A percentile compares a stretch with the other conserved stretches of the same genome.
Conservation (phyloP, 2,329 filamentous ascomycete species). For the Colletotrichum siamense region DNA sequence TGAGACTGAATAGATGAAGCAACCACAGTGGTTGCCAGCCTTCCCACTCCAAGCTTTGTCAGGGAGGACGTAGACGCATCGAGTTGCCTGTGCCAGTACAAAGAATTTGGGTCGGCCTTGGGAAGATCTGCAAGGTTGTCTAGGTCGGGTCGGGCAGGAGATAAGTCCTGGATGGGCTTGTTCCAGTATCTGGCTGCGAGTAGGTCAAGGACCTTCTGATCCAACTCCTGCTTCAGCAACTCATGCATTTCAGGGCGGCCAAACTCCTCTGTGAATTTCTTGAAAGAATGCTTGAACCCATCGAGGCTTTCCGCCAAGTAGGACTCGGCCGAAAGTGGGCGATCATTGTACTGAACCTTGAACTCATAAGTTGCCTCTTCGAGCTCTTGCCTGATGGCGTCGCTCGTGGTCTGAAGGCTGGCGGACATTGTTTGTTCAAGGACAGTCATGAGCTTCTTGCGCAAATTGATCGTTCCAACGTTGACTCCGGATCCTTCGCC, state of each 20-base stretch:
- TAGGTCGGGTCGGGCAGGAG: conserved; percentile 66
- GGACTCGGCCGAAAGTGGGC: conserved; percentile 91
- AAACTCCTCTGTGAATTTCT: conserved; percentile 88
- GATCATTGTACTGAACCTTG: conserved; percentile 99
- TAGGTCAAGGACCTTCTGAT: conserved; percentile 93
- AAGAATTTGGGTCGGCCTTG: conserved; percentile 82
- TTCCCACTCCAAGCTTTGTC: conserved; percentile 92
- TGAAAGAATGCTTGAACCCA: conserved; percentile 97
- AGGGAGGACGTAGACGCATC: conserved; percentile 89
- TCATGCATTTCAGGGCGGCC: conserved; percentile 88
- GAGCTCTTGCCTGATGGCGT: conserved; percentile 92
- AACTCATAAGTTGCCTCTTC: conserved; percentile 98
- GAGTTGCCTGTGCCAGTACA: conserved; percentile 93
- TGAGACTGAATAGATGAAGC: conserved; percentile 86
- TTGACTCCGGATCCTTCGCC: conserved; percentile 74
- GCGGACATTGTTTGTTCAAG: conserved; percentile 97
- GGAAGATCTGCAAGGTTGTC: conserved; percentile 80
- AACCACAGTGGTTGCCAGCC: conserved; percentile 90
- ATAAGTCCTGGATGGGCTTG: conserved; percentile 87
- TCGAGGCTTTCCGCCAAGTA: conserved; percentile 96
- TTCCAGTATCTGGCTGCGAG: conserved; percentile 98
- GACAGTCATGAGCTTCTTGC: conserved; percentile 96
- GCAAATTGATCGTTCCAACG: conserved; percentile 84
- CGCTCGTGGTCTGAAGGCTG: conserved; percentile 85
- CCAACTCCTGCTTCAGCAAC: conserved; percentile 88